phyloP scores from a whole-genome alignment of 2,329 filamentous ascomycete genomes.

The Fusarium musae region DNA sequence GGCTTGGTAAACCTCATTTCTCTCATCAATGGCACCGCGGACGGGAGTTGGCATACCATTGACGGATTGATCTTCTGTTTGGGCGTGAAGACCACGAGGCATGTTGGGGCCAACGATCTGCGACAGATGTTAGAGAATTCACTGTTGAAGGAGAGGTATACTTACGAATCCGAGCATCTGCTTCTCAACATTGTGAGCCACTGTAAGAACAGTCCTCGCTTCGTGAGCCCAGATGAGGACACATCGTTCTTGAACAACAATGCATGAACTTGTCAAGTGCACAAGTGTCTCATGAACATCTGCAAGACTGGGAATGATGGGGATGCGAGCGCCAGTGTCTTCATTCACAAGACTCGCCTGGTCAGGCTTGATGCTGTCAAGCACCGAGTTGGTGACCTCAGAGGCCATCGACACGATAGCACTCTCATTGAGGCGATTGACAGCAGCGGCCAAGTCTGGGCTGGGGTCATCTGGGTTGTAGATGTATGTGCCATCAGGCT shows the following conservation, averaged over 20 bases:
- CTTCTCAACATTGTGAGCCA: slow-evolving; percentile 42
- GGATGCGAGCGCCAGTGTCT: slow-evolving; percentile 38
- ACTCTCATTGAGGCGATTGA: slow-evolving; percentile 33
- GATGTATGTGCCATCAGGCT: slow-evolving; percentile 30
- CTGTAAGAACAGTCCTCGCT: slow-evolving; percentile 36
- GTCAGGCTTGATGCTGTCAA: slow-evolving; percentile 36
- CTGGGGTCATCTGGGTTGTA: slow-evolving; percentile 39
- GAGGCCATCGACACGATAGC: slow-evolving; percentile 43
- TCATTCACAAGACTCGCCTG: slow-evolving; percentile 36
- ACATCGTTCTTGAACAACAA: slow-evolving; percentile 37
- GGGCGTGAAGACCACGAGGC: slow-evolving; percentile 36
- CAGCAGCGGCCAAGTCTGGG: slow-evolving; percentile 34
- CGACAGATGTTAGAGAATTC: no score
- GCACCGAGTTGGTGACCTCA: slow-evolving; percentile 34
- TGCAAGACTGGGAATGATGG: slow-evolving; percentile 31
- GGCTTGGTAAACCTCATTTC: slow-evolving; percentile 38
- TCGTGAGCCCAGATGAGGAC: slow-evolving; percentile 42
- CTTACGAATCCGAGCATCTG: slow-evolving; percentile 42
- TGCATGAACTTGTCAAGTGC: slow-evolving; percentile 34
- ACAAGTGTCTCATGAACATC: slow-evolving; percentile 33
- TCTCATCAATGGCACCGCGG: slow-evolving; percentile 43
- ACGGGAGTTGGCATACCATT: slow-evolving; percentile 30
- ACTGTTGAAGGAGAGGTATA: no score
- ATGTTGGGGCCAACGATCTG: slow-evolving; percentile 42
- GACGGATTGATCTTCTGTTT: slow-evolving; percentile 38